Conservation (phyloP, 495 filamentous ascomycete species). For the Annulohypoxylon moriforme region DNA sequence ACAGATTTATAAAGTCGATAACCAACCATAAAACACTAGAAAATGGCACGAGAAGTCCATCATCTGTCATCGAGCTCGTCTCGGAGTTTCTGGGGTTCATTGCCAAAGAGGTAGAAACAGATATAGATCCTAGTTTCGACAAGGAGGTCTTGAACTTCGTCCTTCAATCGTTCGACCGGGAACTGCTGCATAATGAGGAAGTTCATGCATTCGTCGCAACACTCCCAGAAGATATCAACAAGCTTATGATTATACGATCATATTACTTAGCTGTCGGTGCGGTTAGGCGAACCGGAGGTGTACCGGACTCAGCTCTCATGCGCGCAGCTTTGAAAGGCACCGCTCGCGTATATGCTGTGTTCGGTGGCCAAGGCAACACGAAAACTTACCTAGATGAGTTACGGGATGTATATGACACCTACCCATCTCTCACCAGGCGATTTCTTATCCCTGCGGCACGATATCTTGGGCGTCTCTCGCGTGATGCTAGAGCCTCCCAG, state of each 20-base stretch:
- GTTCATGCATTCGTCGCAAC: constrained; percentile 81
- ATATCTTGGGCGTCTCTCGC: constrained; percentile 74
- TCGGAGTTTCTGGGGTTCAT: constrained; percentile 82
- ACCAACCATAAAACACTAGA: constrained; percentile 82
- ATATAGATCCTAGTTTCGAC: constrained; percentile 78
- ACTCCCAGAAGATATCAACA: constrained; percentile 78
- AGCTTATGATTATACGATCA: constrained; percentile 75
- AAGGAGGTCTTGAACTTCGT: constrained; percentile 79
- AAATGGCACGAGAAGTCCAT: constrained; percentile 84
- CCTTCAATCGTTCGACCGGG: constrained; percentile 84
- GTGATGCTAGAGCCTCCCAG: constrained; percentile 82
- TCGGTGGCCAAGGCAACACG: constrained; percentile 90
- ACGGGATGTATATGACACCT: constrained; percentile 80
- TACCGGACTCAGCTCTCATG: constrained; percentile 84
- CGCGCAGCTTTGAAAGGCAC: constrained; percentile 76
- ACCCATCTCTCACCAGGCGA: constrained; percentile 79
- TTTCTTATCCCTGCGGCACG: constrained; percentile 75
- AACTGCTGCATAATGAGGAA: constrained; percentile 83
- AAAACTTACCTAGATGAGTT: constrained; percentile 93
- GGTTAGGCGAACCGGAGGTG: constrained; percentile 73
- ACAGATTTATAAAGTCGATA: constrained; percentile 77
- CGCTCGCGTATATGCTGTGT: constrained; percentile 80
- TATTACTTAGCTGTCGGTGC: constrained; percentile 84
- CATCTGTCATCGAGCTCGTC: constrained; percentile 81
- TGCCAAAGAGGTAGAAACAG: constrained; percentile 76